These are phyloP conservation scores for Fusarium sp. DNA, from an alignment of 2,329 filamentous ascomycete genomes.

Conservation along the genomic window DNA sequence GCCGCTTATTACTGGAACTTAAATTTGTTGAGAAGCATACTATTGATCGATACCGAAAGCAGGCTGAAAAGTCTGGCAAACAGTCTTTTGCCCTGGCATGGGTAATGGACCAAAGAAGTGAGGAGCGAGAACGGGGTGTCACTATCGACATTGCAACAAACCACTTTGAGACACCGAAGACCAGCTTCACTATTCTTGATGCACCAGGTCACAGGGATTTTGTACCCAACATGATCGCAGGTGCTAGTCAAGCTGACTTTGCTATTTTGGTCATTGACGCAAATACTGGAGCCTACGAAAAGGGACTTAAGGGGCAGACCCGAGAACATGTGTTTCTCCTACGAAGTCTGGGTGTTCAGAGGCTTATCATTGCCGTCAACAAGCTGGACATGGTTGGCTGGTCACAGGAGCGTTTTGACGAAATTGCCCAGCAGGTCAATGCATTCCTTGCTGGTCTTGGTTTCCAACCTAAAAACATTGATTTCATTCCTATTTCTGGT, in stretches of 20 bases:
- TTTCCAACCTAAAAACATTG: slow-evolving; percentile 82
- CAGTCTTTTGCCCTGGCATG: slow-evolving; percentile 95
- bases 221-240: slow-evolving; percentile 98
- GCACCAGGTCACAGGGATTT: slow-evolving; percentile 96
- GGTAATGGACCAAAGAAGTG: slow-evolving; percentile 92
- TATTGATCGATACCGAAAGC: slow-evolving; percentile 85
- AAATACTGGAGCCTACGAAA: slow-evolving; percentile 89
- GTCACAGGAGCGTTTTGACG: slow-evolving; percentile 83
- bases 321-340: slow-evolving; percentile 91
- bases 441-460: slow-evolving; percentile 85
- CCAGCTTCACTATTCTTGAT: slow-evolving; percentile 92
- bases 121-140: slow-evolving; percentile 89
- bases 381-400: slow-evolving; percentile 91
- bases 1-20: slow-evolving; percentile 87
- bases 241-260: slow-evolving; percentile 94
- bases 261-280: slow-evolving; percentile 95
- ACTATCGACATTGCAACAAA: slow-evolving; percentile 98
- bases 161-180: slow-evolving; percentile 88
- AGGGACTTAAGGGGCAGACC: slow-evolving; percentile 91
- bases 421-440: slow-evolving; percentile 84
- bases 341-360: slow-evolving; percentile 88
- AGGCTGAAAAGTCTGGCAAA: slow-evolving; percentile 92
- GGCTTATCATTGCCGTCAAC: slow-evolving; percentile 90
- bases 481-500: slow-evolving; percentile 90
- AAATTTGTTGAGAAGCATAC: slow-evolving; percentile 89